These are phyloP conservation scores for Xylaria grammica DNA, from an alignment of 495 filamentous ascomycete species.

Conservation along the genomic window DNA sequence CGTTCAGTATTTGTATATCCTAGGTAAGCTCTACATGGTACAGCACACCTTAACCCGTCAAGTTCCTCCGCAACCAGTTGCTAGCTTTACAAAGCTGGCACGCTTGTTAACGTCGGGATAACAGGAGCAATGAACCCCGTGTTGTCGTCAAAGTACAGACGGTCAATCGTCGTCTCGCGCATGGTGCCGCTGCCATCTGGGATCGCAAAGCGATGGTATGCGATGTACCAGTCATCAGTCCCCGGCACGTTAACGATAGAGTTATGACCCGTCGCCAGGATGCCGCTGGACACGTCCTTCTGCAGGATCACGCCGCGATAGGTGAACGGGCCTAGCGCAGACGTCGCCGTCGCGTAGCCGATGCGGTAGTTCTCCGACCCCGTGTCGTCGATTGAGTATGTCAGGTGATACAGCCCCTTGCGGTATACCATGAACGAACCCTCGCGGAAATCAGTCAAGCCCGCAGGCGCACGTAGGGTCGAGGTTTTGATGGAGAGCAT, in stretches of 20 bases:
- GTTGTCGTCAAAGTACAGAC: conserved; percentile 20
- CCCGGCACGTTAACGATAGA: conserved; percentile 28
- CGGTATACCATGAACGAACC: conserved; percentile 25
- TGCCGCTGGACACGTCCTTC: conserved; percentile 22
- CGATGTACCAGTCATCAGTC: conserved; percentile 30
- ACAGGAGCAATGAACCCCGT: conserved; percentile 21
- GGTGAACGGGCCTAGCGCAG: conserved; percentile 21
- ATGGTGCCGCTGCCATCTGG: conserved; percentile 23
- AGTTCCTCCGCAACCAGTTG: too few relatives aligned
- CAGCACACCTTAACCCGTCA: too few relatives aligned
- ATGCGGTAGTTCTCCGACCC: conserved; percentile 27
- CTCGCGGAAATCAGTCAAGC: conserved; percentile 24
- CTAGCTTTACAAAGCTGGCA: conserved; percentile 14
- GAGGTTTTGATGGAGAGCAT: conserved; percentile 24
- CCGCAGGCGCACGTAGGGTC: conserved; percentile 8
- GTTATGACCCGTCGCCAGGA: conserved; percentile 26
- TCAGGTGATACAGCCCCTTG: conserved; percentile 26
- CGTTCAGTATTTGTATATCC: not conserved
- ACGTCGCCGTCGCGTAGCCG: conserved; percentile 25
- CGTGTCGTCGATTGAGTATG: conserved; percentile 29
- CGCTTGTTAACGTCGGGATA: conserved; percentile 21
- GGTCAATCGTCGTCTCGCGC: conserved; percentile 27
- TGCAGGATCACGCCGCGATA: conserved; percentile 27
- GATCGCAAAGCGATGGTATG: conserved; percentile 27
- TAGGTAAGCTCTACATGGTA: not conserved